Evolutionary conservation across 805 yeast genomes (phyloP), one percentile per base, ranked within the genome.

Genomic region (Myxozyma vanderwaltii): DNA sequence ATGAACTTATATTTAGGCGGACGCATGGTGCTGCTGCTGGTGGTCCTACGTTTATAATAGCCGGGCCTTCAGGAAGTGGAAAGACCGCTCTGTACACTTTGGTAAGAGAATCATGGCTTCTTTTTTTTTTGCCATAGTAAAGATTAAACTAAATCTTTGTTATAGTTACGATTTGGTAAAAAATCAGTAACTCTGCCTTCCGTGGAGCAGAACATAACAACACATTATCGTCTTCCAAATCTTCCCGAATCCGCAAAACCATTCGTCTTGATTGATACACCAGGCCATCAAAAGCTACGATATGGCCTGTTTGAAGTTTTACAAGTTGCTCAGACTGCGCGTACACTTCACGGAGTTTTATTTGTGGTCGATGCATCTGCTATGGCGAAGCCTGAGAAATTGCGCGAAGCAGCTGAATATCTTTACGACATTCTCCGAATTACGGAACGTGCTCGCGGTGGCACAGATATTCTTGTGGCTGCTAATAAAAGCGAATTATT

Each of bases 401-500:
- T 63, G 1, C 68, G 67, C 46, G 64, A 59, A 51, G 58, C 67
- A 12, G 66, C 68, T 3, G 63, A 54, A 39, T 62, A 45, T 43
- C 52, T 45, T 26, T 66, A 50, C 21, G 61, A 60, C 43, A 19
- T 61, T 43, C 43, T 60, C 35, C 85, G 3, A 87, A 90, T 0
- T 77, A 79, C 60, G 80, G 81, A 60, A 73, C 90, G 62, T 80
- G 85, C 70, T 77, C 81, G 49, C 74, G 90, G 43, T 77, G 1
- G 97, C 89, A 70, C 75, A 74, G 65, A 75, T 79, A 77, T 88
- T 43, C 75, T 88, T 49, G 74, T 94, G 59, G 94, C 91, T 17
- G 85, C 94, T 62, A 92, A 92, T 76, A 92, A 92, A 72, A 81
- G 82, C 52, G 98, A 94, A 67, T 80, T 86, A 40, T 94, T 94